A percentile compares a stretch with the other conserved stretches of the same genome.
Evolutionary conservation across 2,329 filamentous ascomycete genomes (phyloP).

Genomic region (Diplodia seriata): DNA sequence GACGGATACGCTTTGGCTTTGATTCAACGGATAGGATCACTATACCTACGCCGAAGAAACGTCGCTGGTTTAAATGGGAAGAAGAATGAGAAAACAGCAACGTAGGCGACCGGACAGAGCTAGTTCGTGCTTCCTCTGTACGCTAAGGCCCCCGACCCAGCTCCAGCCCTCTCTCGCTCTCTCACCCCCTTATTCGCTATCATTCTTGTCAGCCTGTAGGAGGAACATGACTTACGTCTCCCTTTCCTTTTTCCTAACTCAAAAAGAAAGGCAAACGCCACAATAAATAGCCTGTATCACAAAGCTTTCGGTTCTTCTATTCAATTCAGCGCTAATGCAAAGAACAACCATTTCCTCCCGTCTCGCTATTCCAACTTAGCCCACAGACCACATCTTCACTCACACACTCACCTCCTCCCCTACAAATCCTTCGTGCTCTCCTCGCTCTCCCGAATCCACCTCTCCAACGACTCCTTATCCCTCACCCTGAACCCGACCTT

Average conservation of each 20-base stretch:
- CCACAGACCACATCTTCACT: background rate
- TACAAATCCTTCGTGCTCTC: slow-evolving; percentile 52
- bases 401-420: background rate
- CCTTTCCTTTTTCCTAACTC: too few species aligned
- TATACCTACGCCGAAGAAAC: too few species aligned
- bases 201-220: too few species aligned
- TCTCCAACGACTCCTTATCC: slow-evolving; percentile 50
- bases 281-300: background rate
- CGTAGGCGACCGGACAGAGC: too few species aligned
- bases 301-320: background rate
- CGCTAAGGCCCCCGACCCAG: too few species aligned
- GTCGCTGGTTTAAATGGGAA: too few species aligned
- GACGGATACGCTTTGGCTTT: background rate
- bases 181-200: too few species aligned
- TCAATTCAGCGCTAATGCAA: background rate
- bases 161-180: too few species aligned
- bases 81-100: too few species aligned
- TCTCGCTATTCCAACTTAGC: background rate
- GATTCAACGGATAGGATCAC: background rate
- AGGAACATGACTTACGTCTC: too few species aligned
- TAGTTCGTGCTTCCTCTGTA: too few species aligned
- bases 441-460: slow-evolving; percentile 57
- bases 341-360: background rate
- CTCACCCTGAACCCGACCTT: slow-evolving; percentile 57
- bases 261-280: background rate